These are phyloP conservation scores for Hypocreales sp. DNA, from an alignment of 2,329 filamentous ascomycete species.

Conservation along the genomic window DNA sequence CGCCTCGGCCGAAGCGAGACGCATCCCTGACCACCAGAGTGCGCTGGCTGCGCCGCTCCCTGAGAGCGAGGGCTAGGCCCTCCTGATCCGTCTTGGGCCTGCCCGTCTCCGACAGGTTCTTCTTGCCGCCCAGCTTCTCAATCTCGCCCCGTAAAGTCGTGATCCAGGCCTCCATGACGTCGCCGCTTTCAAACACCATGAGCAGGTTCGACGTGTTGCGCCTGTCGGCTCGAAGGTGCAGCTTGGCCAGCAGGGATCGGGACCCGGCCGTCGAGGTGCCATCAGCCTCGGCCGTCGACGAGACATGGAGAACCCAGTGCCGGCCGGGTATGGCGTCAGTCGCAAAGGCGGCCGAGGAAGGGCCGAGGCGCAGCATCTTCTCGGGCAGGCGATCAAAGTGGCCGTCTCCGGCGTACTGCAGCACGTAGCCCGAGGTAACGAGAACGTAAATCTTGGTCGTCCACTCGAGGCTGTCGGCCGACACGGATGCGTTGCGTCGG, in stretches of 20 bases:
- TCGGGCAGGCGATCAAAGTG: slow-evolving; percentile 58
- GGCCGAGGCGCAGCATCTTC: slow-evolving; percentile 55
- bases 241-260: slow-evolving; percentile 48
- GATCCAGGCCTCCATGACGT: slow-evolving; percentile 68
- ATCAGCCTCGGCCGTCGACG: slow-evolving; percentile 46
- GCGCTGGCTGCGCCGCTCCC: slow-evolving; percentile 26
- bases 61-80: slow-evolving; percentile 14
- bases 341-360: slow-evolving; percentile 63
- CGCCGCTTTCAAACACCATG: slow-evolving; percentile 55
- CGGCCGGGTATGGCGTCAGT: slow-evolving; percentile 66
- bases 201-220: slow-evolving; percentile 48
- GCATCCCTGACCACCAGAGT: slow-evolving; percentile 31
- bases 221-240: slow-evolving; percentile 43
- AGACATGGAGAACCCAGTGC: slow-evolving; percentile 68
- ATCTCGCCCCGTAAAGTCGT: slow-evolving; percentile 53
- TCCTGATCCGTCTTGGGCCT: slow-evolving; percentile 28
- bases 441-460: slow-evolving; percentile 59
- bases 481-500: slow-evolving; percentile 23
- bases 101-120: slow-evolving; percentile 43
- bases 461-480: slow-evolving; percentile 41
- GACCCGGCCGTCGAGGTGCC: slow-evolving; percentile 32
- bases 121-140: slow-evolving; percentile 52
- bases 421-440: slow-evolving; percentile 52
- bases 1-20: slow-evolving; percentile 19
- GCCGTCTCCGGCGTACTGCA: slow-evolving; percentile 61